phyloP scores from a whole-genome alignment of 2,329 filamentous ascomycete species.

The Penicillium sp. region DNA sequence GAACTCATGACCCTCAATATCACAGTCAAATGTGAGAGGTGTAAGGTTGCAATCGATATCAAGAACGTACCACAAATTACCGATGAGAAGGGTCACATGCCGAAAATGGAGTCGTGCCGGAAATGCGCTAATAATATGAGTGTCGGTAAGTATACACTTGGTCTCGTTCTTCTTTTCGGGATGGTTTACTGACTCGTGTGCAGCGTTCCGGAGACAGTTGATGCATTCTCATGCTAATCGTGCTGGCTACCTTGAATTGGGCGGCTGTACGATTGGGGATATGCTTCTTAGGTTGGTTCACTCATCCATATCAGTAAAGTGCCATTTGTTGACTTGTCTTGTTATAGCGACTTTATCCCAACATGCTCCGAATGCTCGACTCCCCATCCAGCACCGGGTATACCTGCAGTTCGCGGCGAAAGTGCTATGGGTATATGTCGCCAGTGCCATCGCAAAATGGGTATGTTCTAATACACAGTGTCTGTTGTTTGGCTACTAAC shows the following conservation, averaged over 20 bases:
- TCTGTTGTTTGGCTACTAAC: not conserved
- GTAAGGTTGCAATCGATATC: constrained; percentile 71
- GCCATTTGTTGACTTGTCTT: constrained; percentile 4
- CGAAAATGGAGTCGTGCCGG: constrained; percentile 52
- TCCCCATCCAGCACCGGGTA: constrained; percentile 59
- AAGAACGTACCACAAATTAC: constrained; percentile 61
- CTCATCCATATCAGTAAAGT: not conserved
- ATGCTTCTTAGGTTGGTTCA: constrained; percentile 65
- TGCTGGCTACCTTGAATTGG: constrained; percentile 75
- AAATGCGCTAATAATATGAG: constrained; percentile 55
- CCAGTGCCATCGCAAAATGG: constrained; percentile 77
- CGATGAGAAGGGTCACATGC: constrained; percentile 41
- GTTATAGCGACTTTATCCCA: constrained; percentile 68
- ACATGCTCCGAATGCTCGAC: constrained; percentile 77
- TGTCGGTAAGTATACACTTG: constrained; percentile 37
- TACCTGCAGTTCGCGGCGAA: constrained; percentile 73
- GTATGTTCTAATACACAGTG: constrained; percentile 34
- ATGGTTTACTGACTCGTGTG: not conserved
- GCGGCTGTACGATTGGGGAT: constrained; percentile 72
- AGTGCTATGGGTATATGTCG: constrained; percentile 72
- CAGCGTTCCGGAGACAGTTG: constrained; percentile 64
- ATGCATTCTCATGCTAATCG: constrained; percentile 72
- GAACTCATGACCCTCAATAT: constrained; percentile 67
- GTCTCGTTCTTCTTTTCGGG: not conserved
- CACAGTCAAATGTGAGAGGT: constrained; percentile 74